Base-by-base conservation (phyloP, 257 asterid species). In the Capsicum rhomboideum region DNA sequence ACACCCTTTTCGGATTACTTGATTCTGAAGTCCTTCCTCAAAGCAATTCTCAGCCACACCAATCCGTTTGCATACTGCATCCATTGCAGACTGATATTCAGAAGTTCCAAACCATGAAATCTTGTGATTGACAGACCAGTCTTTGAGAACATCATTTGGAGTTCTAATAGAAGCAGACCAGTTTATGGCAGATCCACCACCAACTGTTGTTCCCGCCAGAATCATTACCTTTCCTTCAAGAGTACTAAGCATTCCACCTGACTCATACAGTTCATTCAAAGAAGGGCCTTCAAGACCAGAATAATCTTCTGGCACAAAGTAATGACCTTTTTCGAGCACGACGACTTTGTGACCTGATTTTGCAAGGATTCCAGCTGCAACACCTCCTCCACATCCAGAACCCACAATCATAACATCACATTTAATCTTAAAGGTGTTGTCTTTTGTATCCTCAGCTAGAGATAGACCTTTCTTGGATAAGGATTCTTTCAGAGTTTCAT, bases 371-470 rank as follows among this genome's bases (percentile, higher is more conserved):
- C 95, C 92, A 4, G 97, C 98, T 1, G 98, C 97, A 20, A 96
- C 98, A 0, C 97, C 98, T 53, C 99, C 99, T 0, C 98, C 99
- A 34, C 94, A 87, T 58, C 99, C 99, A 6, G 99, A 96, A 58
- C 99, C 99, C 6, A 96, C 93, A 17, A 96, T 90, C 84, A 94
- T 95, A 23, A 94, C 98, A 71, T 96, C 99, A 46, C 99, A 96
- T 84, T 82, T 88, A 82, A 96, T 89, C 82, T 78, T 92, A 26
- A 56, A 86, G 1, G 23, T n/a, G 37, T 87, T 64, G 0, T 82
- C 85, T 2, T 87, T 40, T 7, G 84, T 85, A 26, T 88, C 97
- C 21, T 90, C 94, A 3, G 80, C 64, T 16, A 92, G 86, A 11
- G 18, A 1, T 46, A 96, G 28, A 37, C 93, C 97, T 85, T 91